Base-by-base conservation (phyloP, 1,284 basidiomycete species). In the Fomitopsis palustris region DNA sequence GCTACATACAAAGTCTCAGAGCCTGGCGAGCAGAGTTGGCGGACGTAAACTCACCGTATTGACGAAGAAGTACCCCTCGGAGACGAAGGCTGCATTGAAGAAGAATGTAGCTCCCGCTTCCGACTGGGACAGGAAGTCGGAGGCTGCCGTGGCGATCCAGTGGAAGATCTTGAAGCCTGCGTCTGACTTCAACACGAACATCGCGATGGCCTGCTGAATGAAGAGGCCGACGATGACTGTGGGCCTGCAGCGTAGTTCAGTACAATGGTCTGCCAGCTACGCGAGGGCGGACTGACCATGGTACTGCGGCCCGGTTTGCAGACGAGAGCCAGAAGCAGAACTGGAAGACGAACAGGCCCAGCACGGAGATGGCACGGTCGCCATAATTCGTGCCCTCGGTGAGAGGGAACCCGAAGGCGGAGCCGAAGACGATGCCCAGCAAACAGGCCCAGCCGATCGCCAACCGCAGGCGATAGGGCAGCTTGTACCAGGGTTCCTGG, bases 141-240 rank as follows among this genome's bases (percentile, higher is more conserved):
- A 78, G 7, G 91, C 90, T 29, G 91, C 83, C 56, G 75, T 81
- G 3, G 92, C 90, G 60, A 94, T 83, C 84, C 90, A 95, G 58
- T 80, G 82, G 80, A 94, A 94, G 57, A 94, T 81, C 41, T 81
- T 82, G 74, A 88, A 93, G 35, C 93, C 93, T 47, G 92, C 92
- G 54, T 76, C 76, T 17, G 86, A 84, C 75, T 93, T 93, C 66
- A 95, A 81, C 42, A 95, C 93, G 70, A 95, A 93, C 56, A 95
- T 80, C 2, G 92, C 93, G 57, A 95, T 84, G 16, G 78, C 83
- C 74, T 95, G 92, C 69, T 95, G 93, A 53, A 88, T 69, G 74
- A 93, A 87, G n/a, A 95, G 77, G 16, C 93, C 93, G 51, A 93
- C 87, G 60, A 94, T 86, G 64, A 94, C 83, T 10, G 92, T 93